Evolutionary conservation across 2,329 filamentous ascomycete genomes (phyloP).

Genomic region (Colletotrichum orbiculare): DNA sequence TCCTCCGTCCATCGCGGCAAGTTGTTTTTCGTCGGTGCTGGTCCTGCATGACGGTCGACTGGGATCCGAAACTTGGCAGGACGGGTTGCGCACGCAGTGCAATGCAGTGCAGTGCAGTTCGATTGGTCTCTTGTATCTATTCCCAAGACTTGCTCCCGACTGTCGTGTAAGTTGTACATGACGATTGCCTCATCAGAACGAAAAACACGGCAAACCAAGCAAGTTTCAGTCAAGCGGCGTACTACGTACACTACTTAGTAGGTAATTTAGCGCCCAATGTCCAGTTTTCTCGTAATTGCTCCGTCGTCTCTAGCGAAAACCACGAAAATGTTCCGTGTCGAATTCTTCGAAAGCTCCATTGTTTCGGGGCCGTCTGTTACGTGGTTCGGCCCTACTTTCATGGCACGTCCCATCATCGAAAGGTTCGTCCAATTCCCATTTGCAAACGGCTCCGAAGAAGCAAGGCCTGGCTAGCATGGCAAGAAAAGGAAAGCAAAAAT

Average conservation of each 20-base stretch:
- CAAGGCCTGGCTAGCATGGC: neutral
- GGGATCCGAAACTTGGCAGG: no score
- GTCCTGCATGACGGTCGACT: constrained; percentile 2
- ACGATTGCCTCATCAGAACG: constrained; percentile 5
- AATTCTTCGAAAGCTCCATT: constrained; percentile 22
- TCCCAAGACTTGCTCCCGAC: no score
- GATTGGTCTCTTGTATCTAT: neutral
- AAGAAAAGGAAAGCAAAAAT: constrained; percentile 23
- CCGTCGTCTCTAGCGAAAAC: neutral
- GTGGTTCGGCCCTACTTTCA: constrained; percentile 31
- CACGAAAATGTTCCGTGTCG: constrained; percentile 23
- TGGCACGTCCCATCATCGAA: constrained; percentile 7
- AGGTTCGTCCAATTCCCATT: constrained; percentile 13
- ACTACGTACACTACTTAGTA: no score
- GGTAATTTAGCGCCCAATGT: no score
- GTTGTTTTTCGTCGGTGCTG: neutral
- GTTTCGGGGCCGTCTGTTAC: constrained; percentile 19
- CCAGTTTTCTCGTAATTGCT: neutral
- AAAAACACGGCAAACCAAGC: neutral
- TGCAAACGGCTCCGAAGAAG: neutral
- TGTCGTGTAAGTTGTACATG: neutral
- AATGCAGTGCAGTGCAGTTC: no score
- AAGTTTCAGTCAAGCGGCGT: no score
- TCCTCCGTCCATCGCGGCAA: neutral
- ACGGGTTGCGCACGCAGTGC: no score